These are phyloP conservation scores for Piper betle DNA, from an alignment of 164 flowering plant species.

Conservation along the genomic window DNA sequence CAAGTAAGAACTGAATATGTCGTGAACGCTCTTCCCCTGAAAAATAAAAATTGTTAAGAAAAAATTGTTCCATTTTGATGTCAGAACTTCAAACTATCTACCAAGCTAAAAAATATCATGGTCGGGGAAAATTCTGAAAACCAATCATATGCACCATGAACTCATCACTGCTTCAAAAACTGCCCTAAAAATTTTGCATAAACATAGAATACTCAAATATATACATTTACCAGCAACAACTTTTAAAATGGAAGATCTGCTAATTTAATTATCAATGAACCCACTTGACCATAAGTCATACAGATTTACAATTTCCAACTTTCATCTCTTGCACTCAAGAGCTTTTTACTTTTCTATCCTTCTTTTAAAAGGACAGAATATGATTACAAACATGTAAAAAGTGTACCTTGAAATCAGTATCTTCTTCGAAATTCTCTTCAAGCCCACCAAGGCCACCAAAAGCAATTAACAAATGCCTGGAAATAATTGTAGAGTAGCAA, in stretches of 20 bases:
- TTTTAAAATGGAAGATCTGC: background rate
- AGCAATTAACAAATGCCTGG: slow-evolving; percentile 81
- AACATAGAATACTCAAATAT: too few species aligned
- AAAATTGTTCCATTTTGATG: background rate
- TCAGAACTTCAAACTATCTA: background rate
- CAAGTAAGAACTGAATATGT: slow-evolving; percentile 8
- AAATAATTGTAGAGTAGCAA: background rate
- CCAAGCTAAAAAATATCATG: background rate
- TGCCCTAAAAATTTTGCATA: too few species aligned
- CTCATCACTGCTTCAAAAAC: too few species aligned
- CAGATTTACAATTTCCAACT: background rate
- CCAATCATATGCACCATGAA: background rate
- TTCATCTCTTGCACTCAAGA: background rate
- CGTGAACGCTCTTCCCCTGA: slow-evolving; percentile 9
- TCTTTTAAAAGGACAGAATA: background rate
- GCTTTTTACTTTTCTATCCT: background rate
- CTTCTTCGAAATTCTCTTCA: slow-evolving; percentile 87
- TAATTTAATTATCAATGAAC: background rate
- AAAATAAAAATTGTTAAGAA: background rate
- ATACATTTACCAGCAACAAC: too few species aligned
- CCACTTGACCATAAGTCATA: background rate
- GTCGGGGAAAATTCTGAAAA: background rate
- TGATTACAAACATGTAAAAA: background rate
- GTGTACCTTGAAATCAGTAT: slow-evolving; percentile 51
- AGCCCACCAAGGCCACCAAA: slow-evolving; percentile 98